Conservation (phyloP, 2,329 filamentous ascomycete genomes). For the Aspergillus ruber region DNA sequence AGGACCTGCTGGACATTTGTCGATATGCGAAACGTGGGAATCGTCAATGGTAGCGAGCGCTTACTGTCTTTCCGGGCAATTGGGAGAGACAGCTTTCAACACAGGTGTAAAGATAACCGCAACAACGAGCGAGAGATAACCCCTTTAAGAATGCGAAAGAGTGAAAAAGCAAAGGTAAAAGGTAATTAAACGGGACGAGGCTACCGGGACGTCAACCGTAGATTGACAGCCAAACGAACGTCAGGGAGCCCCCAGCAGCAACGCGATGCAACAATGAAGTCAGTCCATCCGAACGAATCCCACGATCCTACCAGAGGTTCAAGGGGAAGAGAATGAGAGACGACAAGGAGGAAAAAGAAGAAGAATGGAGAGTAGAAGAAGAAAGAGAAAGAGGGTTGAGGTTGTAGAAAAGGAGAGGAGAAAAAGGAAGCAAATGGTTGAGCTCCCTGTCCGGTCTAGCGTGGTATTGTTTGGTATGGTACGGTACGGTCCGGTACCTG, state of each 20-base stretch:
- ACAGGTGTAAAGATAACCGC: background rate
- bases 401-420: conserved; percentile 9
- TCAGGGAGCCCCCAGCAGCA: conserved; percentile 4
- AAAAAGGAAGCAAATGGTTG: conserved; percentile 8
- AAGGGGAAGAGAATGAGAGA: conserved; percentile 7
- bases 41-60: conserved; percentile 5
- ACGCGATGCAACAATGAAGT: too few species aligned
- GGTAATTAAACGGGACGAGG: conserved; percentile 4
- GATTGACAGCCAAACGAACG: too few species aligned
- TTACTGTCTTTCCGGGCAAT: background rate
- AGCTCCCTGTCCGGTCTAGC: conserved; percentile 4
- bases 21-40: conserved; percentile 10
- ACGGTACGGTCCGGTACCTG: background rate
- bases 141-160: background rate
- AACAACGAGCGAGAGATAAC: background rate
- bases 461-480: conserved; percentile 6
- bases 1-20: conserved; percentile 38
- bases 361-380: conserved; percentile 8
- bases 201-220: conserved; percentile 2
- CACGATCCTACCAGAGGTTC: conserved; percentile 24
- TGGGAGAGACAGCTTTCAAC: background rate
- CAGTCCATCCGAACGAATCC: conserved; percentile 9
- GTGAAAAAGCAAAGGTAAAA: conserved; percentile 2
- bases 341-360: conserved; percentile 1
- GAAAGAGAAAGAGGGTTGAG: conserved; percentile 6